phyloP scores from a whole-genome alignment of 306 rosid species.

The Sphenostylis stenocarpa region DNA sequence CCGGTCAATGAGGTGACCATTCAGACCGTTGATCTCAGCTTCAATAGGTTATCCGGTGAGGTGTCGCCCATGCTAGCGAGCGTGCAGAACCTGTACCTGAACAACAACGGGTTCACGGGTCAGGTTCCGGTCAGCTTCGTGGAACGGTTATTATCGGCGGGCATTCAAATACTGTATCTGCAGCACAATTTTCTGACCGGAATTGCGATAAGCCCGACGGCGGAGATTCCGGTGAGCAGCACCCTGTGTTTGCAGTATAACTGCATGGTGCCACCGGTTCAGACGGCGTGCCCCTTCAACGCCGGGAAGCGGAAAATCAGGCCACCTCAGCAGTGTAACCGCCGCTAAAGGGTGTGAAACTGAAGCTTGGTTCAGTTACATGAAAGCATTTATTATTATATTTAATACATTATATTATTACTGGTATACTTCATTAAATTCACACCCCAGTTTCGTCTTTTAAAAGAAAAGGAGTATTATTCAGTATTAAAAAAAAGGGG shows the following conservation, averaged over 20 bases:
- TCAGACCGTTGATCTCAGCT: constrained; percentile 80
- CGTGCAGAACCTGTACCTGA: constrained; percentile 79
- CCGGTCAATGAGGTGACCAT: constrained; percentile 67
- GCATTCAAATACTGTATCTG: constrained; percentile 63
- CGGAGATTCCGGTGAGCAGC: constrained; percentile 84
- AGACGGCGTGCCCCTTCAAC: constrained; percentile 79
- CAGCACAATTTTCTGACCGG: constrained; percentile 90
- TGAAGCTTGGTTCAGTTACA: neutral
- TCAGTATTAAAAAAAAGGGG: neutral
- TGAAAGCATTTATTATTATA: neutral
- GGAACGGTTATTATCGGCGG: constrained; percentile 60
- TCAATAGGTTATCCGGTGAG: constrained; percentile 61
- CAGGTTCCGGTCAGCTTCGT: constrained; percentile 71
- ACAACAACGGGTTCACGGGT: constrained; percentile 82
- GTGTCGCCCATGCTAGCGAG: constrained; percentile 72
- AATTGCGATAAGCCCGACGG: constrained; percentile 81
- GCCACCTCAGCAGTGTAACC: constrained; percentile 71
- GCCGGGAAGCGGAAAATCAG: constrained; percentile 75
- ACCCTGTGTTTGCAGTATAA: constrained; percentile 89
- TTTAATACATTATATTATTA: neutral
- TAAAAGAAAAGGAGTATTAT: too few relatives aligned
- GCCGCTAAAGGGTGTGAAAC: constrained; percentile 33
- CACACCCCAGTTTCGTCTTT: neutral
- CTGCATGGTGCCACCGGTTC: constrained; percentile 91
- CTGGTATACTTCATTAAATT: neutral